phyloP scores from a whole-genome alignment of 2,329 filamentous ascomycete species.

The Claviceps sp. region DNA sequence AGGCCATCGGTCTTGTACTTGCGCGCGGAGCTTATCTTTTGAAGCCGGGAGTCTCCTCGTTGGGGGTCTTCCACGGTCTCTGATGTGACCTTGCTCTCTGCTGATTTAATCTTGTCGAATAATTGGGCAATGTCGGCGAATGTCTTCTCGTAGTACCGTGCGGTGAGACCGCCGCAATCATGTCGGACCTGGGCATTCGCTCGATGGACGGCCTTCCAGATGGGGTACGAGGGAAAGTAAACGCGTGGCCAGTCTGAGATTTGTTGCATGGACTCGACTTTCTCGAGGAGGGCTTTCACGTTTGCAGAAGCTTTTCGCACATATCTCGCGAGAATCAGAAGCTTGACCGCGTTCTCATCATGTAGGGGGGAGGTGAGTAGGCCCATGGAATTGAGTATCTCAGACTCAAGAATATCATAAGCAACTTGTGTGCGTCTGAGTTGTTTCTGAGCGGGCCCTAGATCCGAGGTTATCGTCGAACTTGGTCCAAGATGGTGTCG shows the following conservation, averaged over 20 bases:
- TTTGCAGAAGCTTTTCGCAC: conserved; percentile 37
- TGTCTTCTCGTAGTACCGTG: conserved; percentile 33
- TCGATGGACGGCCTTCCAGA: conserved; percentile 37
- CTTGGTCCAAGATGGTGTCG: conserved; percentile 32
- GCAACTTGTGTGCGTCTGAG: conserved; percentile 28
- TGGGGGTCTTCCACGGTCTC: neutral
- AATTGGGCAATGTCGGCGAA: conserved; percentile 29
- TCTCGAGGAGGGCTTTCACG: conserved; percentile 31
- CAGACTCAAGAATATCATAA: conserved; percentile 34
- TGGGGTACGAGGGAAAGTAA: conserved; percentile 39
- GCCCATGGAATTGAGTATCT: conserved; percentile 31
- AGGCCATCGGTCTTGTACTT: neutral
- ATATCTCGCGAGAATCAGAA: conserved; percentile 42
- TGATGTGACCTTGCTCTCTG: conserved; percentile 15
- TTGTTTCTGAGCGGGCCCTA: conserved; percentile 23
- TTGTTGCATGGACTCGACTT: conserved; percentile 34
- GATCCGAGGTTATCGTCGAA: conserved; percentile 26
- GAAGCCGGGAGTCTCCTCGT: neutral
- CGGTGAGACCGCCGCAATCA: conserved; percentile 44
- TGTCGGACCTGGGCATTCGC: conserved; percentile 44
- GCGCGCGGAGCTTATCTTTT: neutral
- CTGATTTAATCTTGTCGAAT: conserved; percentile 29
- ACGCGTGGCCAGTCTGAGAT: conserved; percentile 25
- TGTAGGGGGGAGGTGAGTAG: conserved; percentile 28
- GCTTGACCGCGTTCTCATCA: conserved; percentile 35